phyloP scores from a whole-genome alignment of 495 filamentous ascomycete genomes.

The Hyaloscypha hepaticicola region DNA sequence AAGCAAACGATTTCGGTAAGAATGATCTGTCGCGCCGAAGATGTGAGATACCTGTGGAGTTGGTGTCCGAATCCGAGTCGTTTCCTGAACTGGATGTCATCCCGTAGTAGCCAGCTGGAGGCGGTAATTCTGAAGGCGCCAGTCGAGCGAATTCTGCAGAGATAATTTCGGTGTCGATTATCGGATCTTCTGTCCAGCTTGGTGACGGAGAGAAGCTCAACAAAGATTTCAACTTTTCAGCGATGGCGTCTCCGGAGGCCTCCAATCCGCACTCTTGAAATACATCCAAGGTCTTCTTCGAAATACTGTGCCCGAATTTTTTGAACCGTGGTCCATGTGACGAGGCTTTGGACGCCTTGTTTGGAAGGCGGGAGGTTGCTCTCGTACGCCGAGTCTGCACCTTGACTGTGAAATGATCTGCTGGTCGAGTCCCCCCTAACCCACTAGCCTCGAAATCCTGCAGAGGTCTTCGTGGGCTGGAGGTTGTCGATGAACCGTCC shows the following conservation, averaged over 20 bases:
- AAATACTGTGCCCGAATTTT: conserved; percentile 19
- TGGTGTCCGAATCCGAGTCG: conserved; percentile 35
- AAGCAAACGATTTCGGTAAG: conserved; percentile 1
- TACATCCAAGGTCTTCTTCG: conserved; percentile 13
- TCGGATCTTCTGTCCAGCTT: not conserved
- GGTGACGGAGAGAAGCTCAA: not conserved
- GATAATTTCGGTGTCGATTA: conserved; percentile 41
- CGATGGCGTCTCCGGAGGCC: conserved; percentile 37
- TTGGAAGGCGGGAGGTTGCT: conserved; percentile 19
- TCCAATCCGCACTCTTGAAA: conserved; percentile 26
- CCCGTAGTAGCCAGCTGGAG: conserved; percentile 32
- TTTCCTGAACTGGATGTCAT: conserved; percentile 34
- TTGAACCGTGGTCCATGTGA: not conserved
- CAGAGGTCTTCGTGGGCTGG: conserved; percentile 8
- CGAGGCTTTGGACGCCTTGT: conserved; percentile 12
- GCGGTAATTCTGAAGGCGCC: conserved; percentile 43
- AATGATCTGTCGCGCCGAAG: conserved; percentile 27
- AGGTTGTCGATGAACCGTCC: conserved; percentile 33
- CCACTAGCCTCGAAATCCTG: conserved; percentile 60
- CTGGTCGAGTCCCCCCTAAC: conserved; percentile 61
- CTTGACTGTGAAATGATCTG: conserved; percentile 63
- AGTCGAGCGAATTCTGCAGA: conserved; percentile 32
- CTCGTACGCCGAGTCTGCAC: conserved; percentile 50
- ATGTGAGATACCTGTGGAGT: conserved; percentile 21
- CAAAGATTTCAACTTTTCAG: conserved; percentile 5